These are phyloP conservation scores for Gracilaria caudata DNA, from an alignment of 23 red algal genomes.

Conservation along the genomic window DNA sequence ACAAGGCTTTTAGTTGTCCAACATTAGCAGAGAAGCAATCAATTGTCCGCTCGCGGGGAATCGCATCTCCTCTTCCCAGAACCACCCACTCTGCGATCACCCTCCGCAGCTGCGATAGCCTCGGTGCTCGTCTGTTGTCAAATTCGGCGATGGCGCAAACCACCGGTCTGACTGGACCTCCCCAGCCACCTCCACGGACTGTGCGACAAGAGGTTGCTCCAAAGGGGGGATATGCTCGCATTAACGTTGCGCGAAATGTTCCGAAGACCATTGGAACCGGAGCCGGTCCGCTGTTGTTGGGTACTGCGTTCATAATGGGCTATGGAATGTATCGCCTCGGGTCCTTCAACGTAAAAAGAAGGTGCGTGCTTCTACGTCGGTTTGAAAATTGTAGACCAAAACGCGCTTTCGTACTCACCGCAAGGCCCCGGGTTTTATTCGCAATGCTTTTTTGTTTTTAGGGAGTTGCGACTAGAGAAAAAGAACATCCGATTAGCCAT, in stretches of 20 bases:
- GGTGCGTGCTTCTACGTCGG: slow-evolving; percentile 14
- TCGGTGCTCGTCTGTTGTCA: not conserved
- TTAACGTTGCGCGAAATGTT: slow-evolving; percentile 90
- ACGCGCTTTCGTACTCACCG: not conserved
- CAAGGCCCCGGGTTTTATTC: not conserved
- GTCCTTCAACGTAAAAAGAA: slow-evolving; percentile 82
- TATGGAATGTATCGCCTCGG: slow-evolving; percentile 85
- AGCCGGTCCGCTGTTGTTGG: slow-evolving; percentile 69
- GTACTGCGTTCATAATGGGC: slow-evolving; percentile 70
- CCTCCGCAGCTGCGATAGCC: not conserved
- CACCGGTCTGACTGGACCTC: slow-evolving; percentile 48
- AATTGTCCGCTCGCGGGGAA: too few species aligned
- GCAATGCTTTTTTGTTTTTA: not conserved
- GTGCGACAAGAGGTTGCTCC: slow-evolving; percentile 92
- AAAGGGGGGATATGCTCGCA: slow-evolving; percentile 85
- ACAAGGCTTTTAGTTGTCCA: too few species aligned
- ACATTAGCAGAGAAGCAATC: too few species aligned
- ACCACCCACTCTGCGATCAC: too few species aligned
- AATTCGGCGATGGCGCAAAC: not conserved
- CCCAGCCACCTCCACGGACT: slow-evolving; percentile 84
- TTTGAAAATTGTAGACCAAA: not conserved
- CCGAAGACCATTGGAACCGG: slow-evolving; percentile 78
- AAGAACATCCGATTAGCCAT: slow-evolving; percentile 74
- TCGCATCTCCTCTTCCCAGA: too few species aligned
- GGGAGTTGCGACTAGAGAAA: slow-evolving; percentile 79